Percentiles rank a stretch among this genome's conserved stretches.
phyloP scores from a whole-genome alignment of 805 yeast genomes.

The Myxozyma nipponensis region DNA sequence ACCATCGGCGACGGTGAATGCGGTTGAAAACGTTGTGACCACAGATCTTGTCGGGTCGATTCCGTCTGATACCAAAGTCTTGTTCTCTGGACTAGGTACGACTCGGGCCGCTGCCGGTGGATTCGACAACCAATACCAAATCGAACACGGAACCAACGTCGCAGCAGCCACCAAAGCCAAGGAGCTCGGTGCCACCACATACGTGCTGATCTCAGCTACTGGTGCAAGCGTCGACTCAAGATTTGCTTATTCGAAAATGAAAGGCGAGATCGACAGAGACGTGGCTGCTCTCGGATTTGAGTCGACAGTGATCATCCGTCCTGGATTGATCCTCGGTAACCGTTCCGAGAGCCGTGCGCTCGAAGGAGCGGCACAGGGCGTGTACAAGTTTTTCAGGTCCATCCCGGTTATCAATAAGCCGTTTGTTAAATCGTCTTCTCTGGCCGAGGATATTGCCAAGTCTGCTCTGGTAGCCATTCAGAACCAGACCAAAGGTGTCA shows the following conservation, averaged over 20 bases:
- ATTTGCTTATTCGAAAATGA: slow-evolving; percentile 61
- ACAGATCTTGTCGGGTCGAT: slow-evolving; percentile 30
- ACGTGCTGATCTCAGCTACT: slow-evolving; percentile 59
- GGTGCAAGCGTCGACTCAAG: slow-evolving; percentile 60
- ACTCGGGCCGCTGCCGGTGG: slow-evolving; percentile 66
- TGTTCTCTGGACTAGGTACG: slow-evolving; percentile 71
- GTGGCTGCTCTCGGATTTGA: slow-evolving; percentile 60
- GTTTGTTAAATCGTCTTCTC: slow-evolving; percentile 41
- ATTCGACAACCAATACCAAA: slow-evolving; percentile 59
- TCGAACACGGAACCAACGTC: slow-evolving; percentile 71
- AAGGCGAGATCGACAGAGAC: slow-evolving; percentile 73
- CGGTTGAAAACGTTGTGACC: slow-evolving; percentile 47
- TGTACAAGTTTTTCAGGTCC: slow-evolving; percentile 7
- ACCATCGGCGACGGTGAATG: slow-evolving; percentile 43
- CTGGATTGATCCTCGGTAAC: slow-evolving; percentile 53
- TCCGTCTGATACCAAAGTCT: slow-evolving; percentile 29
- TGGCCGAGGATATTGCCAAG: slow-evolving; percentile 62
- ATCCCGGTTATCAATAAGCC: slow-evolving; percentile 8
- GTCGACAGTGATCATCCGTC: slow-evolving; percentile 70
- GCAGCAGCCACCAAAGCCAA: slow-evolving; percentile 71
- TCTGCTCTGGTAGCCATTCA: slow-evolving; percentile 49
- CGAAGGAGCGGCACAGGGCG: slow-evolving; percentile 8
- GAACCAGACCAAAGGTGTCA: slow-evolving; percentile 32
- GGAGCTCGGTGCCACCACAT: slow-evolving; percentile 61
- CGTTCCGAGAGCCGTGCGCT: slow-evolving; percentile 21